Evolutionary conservation across 176 grass and related monocot species (phyloP).

Genomic region (Eleusine coracana): DNA sequence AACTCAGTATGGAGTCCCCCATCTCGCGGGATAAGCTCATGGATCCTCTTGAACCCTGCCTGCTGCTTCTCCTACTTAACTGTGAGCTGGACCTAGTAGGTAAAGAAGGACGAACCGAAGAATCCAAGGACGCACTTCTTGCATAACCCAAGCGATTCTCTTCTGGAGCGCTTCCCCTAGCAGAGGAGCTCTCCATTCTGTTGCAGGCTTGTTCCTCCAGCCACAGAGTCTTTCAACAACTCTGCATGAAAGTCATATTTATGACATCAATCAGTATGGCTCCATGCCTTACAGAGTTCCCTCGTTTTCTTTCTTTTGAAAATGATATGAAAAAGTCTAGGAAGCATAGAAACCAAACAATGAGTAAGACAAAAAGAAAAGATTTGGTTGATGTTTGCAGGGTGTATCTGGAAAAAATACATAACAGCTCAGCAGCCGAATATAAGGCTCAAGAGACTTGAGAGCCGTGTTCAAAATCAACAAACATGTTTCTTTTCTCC

Average conservation of each 20-base stretch:
- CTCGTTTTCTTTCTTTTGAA: too few relatives aligned
- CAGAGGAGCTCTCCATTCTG: slow-evolving; percentile 43
- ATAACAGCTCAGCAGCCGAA: slow-evolving; percentile 19
- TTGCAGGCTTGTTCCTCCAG: slow-evolving; percentile 8
- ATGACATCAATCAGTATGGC: slow-evolving; percentile 10
- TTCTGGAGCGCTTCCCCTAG: slow-evolving; percentile 14
- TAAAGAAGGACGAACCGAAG: slow-evolving; percentile 25
- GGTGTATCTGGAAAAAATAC: slow-evolving; percentile 27
- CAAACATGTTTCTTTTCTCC: background rate
- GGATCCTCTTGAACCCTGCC: slow-evolving; percentile 56
- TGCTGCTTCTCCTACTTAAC: slow-evolving; percentile 56
- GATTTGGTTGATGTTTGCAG: slow-evolving; percentile 25
- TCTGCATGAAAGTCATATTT: slow-evolving; percentile 15
- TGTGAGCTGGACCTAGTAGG: slow-evolving; percentile 39
- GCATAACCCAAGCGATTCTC: slow-evolving; percentile 21
- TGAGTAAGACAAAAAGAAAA: slow-evolving; percentile 33
- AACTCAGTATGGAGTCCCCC: slow-evolving; percentile 67
- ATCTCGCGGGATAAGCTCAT: slow-evolving; percentile 59
- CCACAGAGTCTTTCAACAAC: slow-evolving; percentile 14
- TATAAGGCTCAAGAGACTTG: slow-evolving; percentile 15
- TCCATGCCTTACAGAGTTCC: background rate
- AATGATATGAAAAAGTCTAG: background rate
- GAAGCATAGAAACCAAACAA: slow-evolving; percentile 38
- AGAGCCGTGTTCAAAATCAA: slow-evolving; percentile 18
- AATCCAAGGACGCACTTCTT: slow-evolving; percentile 53